Evolutionary conservation across 2,329 filamentous ascomycete genomes (phyloP).

Genomic region (Penicillium sp.): DNA sequence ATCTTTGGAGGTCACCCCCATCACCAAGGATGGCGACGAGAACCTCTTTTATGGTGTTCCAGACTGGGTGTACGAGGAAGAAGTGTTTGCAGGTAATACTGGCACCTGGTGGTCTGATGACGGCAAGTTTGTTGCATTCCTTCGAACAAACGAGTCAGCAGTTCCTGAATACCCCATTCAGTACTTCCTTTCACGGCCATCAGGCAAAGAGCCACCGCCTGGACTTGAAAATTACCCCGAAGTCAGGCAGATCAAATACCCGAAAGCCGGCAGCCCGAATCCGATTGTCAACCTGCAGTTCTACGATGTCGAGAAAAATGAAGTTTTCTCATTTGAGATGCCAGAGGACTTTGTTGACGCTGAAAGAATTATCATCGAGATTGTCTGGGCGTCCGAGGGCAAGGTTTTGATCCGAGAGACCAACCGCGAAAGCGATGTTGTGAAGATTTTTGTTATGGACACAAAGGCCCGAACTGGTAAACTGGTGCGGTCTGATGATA

Average conservation of each 20-base stretch:
- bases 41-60: constrained; percentile 94
- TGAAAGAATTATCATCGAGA: constrained; percentile 86
- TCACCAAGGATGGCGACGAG: constrained; percentile 82
- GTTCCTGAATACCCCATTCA: constrained; percentile 92
- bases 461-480: constrained; percentile 70
- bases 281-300: constrained; percentile 85
- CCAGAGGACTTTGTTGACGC: constrained; percentile 75
- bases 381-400: constrained; percentile 79
- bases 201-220: constrained; percentile 63
- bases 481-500: constrained; percentile 75
- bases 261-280: constrained; percentile 91
- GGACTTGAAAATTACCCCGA: constrained; percentile 90
- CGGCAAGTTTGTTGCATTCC: constrained; percentile 84
- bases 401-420: constrained; percentile 88
- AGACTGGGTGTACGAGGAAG: constrained; percentile 94
- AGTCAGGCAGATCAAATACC: constrained; percentile 90
- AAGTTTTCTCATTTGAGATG: constrained; percentile 78
- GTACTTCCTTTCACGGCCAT: constrained; percentile 87
- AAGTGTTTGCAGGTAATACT: constrained; percentile 75
- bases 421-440: constrained; percentile 88
- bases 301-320: constrained; percentile 75
- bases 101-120: constrained; percentile 96
- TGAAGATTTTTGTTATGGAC: constrained; percentile 85
- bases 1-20: constrained; percentile 62
- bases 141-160: constrained; percentile 88